Percentiles rank a stretch among this genome's conserved stretches.
Conservation (phyloP, 805 yeast species). For the Lipomyces mesembrius region DNA sequence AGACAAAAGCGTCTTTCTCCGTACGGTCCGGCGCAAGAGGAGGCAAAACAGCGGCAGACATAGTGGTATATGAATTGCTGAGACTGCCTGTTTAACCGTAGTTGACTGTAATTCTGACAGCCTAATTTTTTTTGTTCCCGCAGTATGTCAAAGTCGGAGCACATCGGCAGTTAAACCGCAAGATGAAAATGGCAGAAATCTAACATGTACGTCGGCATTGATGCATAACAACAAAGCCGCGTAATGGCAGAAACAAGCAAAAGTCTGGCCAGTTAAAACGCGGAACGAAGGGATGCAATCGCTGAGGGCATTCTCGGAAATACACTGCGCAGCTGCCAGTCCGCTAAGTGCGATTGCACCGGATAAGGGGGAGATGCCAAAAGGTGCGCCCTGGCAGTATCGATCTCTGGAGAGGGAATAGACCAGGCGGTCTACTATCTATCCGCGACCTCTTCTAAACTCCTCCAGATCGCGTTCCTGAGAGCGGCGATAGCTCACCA, state of each 20-base stretch:
- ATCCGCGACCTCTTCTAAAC: neutral
- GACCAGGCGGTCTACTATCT: neutral
- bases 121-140: neutral
- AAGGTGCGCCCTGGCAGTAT: too few relatives aligned
- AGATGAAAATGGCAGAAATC: too few relatives aligned
- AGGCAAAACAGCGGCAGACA: constrained; percentile 22
- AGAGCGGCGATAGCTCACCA: neutral
- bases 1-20: constrained; percentile 17
- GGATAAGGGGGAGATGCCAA: neutral
- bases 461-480: neutral
- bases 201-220: neutral
- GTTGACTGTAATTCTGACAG: neutral
- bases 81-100: neutral
- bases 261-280: neutral
- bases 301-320: neutral
- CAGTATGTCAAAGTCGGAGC: too few relatives aligned
- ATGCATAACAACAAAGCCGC: neutral
- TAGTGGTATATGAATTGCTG: neutral
- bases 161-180: too few relatives aligned
- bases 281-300: too few relatives aligned
- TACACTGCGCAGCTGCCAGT: neutral
- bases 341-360: neutral
- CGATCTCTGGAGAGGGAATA: too few relatives aligned
- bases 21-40: constrained; percentile 19
- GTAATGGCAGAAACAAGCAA: neutral